Evolutionary conservation across 2,329 filamentous ascomycete genomes (phyloP).

Genomic region (Scolecobasidium constrictum): DNA sequence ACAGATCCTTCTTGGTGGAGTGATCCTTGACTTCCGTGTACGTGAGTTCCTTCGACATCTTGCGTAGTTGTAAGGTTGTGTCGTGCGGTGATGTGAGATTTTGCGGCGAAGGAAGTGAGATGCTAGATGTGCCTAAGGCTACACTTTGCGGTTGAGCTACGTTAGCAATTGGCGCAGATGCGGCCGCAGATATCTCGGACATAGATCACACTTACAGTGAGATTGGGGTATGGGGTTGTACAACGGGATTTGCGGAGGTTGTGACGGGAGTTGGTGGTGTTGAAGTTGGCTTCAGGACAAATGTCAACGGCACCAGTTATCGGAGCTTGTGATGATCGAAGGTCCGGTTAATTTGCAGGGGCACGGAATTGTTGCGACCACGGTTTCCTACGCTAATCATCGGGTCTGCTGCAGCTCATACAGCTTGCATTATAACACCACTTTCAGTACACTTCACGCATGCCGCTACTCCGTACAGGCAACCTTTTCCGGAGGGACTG

Average conservation of each 20-base stretch:
- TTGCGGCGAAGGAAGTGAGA: too few relatives aligned
- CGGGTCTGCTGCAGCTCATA: too few relatives aligned
- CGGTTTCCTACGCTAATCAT: too few relatives aligned
- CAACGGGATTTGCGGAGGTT: neutral
- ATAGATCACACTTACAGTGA: neutral
- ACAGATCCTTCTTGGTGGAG: conserved; percentile 90
- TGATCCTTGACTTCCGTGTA: conserved; percentile 74
- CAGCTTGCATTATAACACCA: too few relatives aligned
- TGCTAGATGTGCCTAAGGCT: too few relatives aligned
- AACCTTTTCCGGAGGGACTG: too few relatives aligned
- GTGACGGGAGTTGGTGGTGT: too few relatives aligned
- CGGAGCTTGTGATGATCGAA: neutral
- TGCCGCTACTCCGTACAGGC: too few relatives aligned
- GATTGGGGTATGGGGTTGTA: neutral
- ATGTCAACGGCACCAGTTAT: too few relatives aligned
- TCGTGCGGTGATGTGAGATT: neutral
- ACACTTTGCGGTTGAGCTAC: neutral
- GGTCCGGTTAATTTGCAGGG: neutral
- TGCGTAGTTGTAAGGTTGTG: neutral
- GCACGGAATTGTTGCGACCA: too few relatives aligned
- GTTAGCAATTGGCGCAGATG: neutral
- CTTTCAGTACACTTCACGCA: too few relatives aligned
- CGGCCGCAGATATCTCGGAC: neutral
- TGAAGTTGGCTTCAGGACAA: too few relatives aligned
- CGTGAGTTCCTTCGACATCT: conserved; percentile 47